A percentile compares a stretch with the other conserved stretches of the same genome.
Evolutionary conservation across 352 stramenopile genomes (phyloP).

Genomic region (Pythium monospermum): DNA sequence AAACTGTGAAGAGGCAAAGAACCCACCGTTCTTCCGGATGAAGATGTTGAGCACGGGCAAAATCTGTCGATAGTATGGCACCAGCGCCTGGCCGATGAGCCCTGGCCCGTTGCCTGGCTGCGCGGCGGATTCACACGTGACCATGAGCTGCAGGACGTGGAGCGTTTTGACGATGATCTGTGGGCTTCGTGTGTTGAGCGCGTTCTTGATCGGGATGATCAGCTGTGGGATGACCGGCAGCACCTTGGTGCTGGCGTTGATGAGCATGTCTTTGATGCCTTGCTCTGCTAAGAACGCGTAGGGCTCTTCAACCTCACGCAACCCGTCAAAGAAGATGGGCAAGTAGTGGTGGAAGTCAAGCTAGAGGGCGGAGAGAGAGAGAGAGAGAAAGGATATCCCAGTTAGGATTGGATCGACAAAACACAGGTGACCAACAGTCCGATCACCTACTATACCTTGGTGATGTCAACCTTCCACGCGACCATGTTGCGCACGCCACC

Average conservation of each 20-base stretch:
- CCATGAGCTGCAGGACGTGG: slow-evolving; percentile 95
- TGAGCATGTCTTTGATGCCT: slow-evolving; percentile 97
- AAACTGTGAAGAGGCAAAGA: not conserved
- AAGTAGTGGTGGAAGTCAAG: slow-evolving; percentile 99
- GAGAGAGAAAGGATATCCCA: not conserved
- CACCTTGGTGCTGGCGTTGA: slow-evolving; percentile 93
- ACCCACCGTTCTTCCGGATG: slow-evolving; percentile 90
- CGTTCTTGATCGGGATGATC: slow-evolving; percentile 98
- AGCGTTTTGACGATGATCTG: slow-evolving; percentile 96
- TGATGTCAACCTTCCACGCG: slow-evolving; percentile 96
- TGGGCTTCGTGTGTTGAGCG: slow-evolving; percentile 91
- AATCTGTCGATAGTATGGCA: slow-evolving; percentile 98
- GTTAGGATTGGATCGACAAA: not conserved
- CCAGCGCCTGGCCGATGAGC: slow-evolving; percentile 94
- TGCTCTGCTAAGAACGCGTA: slow-evolving; percentile 96
- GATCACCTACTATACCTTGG: slow-evolving; percentile 46
- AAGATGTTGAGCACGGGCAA: slow-evolving; percentile 97
- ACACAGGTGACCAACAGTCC: not conserved
- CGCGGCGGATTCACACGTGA: slow-evolving; percentile 88
- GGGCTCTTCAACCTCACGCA: slow-evolving; percentile 94
- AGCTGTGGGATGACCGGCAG: slow-evolving; percentile 96
- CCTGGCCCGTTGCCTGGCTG: slow-evolving; percentile 72
- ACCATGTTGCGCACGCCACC: slow-evolving; percentile 95
- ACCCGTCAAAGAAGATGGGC: slow-evolving; percentile 97
- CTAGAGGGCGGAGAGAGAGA: slow-evolving; percentile 27